These are phyloP conservation scores for Colletotrichum sp. DNA, from an alignment of 2,329 filamentous ascomycete genomes.

Conservation along the genomic window DNA sequence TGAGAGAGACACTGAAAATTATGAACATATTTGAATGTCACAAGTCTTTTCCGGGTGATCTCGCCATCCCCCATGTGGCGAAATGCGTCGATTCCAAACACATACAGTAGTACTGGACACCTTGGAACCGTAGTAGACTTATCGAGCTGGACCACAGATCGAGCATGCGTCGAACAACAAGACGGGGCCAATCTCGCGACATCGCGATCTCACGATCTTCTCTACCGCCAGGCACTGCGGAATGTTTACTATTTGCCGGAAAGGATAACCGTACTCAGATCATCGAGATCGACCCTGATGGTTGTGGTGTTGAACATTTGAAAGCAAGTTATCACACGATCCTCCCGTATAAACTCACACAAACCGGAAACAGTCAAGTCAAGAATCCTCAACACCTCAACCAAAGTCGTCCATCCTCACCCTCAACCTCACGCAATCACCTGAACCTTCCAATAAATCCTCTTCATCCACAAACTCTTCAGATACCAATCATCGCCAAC, in stretches of 20 bases:
- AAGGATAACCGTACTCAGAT: not conserved
- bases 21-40: not conserved
- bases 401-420: not conserved
- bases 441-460: constrained; percentile 10
- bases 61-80: not conserved
- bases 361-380: not conserved
- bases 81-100: not conserved
- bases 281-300: not conserved
- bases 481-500: constrained; percentile 18
- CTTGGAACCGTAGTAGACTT: too few relatives aligned
- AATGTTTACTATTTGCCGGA: not conserved
- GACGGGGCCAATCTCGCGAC: not conserved
- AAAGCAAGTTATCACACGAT: not conserved
- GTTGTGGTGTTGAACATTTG: not conserved
- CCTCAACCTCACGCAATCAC: not conserved
- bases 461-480: constrained; percentile 8
- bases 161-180: not conserved
- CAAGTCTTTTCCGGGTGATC: not conserved
- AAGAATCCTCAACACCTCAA: not conserved
- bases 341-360: not conserved
- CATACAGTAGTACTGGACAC: not conserved
- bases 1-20: not conserved
- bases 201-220: not conserved
- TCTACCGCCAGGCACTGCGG: not conserved
- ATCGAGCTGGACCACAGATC: not conserved